phyloP scores from a whole-genome alignment of 495 filamentous ascomycete species.

The Barbatosphaeria neglecta region DNA sequence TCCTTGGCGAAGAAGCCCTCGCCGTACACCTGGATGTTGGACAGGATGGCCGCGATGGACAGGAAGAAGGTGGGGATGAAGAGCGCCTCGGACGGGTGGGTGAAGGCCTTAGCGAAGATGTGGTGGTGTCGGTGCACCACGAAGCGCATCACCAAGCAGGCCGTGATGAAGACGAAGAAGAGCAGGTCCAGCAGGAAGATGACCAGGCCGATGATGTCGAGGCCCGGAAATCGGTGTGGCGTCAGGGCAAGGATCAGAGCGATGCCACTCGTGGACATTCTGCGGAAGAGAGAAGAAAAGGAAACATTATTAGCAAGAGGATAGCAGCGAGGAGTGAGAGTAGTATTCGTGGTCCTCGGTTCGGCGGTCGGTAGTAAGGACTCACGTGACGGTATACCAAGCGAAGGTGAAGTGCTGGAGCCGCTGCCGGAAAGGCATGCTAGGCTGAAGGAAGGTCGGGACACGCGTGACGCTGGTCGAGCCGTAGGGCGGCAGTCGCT shows the following conservation, averaged over 20 bases:
- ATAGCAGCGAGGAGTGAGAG: background rate
- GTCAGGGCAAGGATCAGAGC: conserved; percentile 47
- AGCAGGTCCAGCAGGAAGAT: conserved; percentile 53
- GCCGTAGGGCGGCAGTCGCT: background rate
- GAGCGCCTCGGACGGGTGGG: conserved; percentile 50
- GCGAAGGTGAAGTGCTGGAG: conserved; percentile 63
- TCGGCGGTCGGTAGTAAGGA: background rate
- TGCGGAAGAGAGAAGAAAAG: conserved; percentile 6
- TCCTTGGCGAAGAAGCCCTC: conserved; percentile 31
- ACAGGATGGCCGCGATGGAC: conserved; percentile 49
- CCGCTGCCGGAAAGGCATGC: conserved; percentile 22
- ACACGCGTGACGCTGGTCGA: conserved; percentile 9
- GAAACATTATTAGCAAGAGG: too few species aligned
- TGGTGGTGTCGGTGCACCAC: conserved; percentile 28
- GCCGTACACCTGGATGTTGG: conserved; percentile 47
- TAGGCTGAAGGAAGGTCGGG: conserved; percentile 17
- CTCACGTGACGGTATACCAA: conserved; percentile 51
- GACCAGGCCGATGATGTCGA: conserved; percentile 45
- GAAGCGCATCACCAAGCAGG: conserved; percentile 45
- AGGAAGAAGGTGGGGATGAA: conserved; percentile 61
- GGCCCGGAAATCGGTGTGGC: conserved; percentile 47
- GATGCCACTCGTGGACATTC: conserved; percentile 55
- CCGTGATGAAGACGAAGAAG: conserved; percentile 42
- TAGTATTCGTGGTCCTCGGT: background rate
- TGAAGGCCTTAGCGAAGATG: conserved; percentile 42